These are phyloP conservation scores for Tulasnella sp. DNA, from an alignment of 768 basidiomycete species.

Conservation along the genomic window DNA sequence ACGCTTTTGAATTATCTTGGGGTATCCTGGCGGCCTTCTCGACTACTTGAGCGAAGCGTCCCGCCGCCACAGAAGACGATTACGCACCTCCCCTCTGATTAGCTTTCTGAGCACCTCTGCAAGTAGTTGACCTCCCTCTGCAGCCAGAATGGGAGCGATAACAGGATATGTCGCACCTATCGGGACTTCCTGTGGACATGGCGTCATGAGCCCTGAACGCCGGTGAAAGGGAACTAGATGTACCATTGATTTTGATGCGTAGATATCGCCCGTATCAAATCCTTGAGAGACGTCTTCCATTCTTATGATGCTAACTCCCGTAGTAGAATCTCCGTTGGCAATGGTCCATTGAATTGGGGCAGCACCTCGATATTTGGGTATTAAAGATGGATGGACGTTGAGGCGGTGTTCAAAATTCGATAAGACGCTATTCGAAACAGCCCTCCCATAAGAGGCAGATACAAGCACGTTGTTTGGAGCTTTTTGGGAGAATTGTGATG, in stretches of 20 bases:
- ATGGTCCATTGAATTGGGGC: conserved; percentile 86
- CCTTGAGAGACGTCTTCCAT: conserved; percentile 64
- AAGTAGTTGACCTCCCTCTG: conserved; percentile 62
- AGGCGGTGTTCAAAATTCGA: conserved; percentile 61
- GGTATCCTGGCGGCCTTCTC: conserved; percentile 48
- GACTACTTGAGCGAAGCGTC: background rate
- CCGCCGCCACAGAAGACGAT: conserved; percentile 9
- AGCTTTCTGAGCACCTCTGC: conserved; percentile 67
- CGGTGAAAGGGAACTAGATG: conserved; percentile 31
- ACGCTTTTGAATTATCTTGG: conserved; percentile 45
- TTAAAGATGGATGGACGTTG: conserved; percentile 85
- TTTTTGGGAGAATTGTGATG: conserved; percentile 38
- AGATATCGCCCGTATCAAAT: conserved; percentile 75
- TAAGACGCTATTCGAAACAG: conserved; percentile 62
- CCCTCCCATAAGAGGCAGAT: conserved; percentile 89
- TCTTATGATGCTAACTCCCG: conserved; percentile 76
- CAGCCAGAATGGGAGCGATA: conserved; percentile 57
- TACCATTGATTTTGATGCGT: conserved; percentile 54
- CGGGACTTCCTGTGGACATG: conserved; percentile 48
- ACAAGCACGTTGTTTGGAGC: conserved; percentile 57
- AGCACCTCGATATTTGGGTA: conserved; percentile 84
- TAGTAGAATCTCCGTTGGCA: conserved; percentile 58
- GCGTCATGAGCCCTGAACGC: background rate
- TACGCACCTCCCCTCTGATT: conserved; percentile 50
- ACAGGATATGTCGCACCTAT: conserved; percentile 49